Conservation (phyloP, 305 asterid genomes). For the Ajuga reptans region DNA sequence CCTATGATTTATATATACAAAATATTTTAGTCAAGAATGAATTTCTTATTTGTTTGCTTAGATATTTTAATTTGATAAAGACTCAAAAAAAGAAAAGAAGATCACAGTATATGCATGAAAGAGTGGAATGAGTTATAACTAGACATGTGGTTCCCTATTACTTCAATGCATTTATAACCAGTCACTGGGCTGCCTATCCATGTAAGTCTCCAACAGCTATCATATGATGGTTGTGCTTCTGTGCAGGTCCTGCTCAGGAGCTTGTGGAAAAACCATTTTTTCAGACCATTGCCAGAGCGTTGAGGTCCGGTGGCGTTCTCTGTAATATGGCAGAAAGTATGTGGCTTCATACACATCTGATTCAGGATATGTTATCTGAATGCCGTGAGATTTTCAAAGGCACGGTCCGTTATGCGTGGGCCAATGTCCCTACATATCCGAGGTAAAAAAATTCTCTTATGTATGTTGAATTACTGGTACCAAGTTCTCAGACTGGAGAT, state of each 20-base stretch:
- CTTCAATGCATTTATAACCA: neutral
- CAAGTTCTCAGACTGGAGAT: neutral
- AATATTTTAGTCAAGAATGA: neutral
- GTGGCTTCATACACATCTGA: constrained; percentile 98
- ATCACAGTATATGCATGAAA: neutral
- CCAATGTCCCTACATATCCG: constrained; percentile 93
- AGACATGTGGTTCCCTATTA: neutral
- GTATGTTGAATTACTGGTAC: neutral
- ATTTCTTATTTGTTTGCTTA: neutral
- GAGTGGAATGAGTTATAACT: neutral
- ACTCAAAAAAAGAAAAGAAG: neutral
- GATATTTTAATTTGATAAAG: neutral
- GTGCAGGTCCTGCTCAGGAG: constrained; percentile 85
- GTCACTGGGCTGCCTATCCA: neutral
- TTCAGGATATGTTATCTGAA: constrained; percentile 68
- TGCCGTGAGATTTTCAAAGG: constrained; percentile 77
- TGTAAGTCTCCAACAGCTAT: neutral
- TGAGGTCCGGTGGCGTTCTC: constrained; percentile 88
- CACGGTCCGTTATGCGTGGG: constrained; percentile 86
- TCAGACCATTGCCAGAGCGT: constrained; percentile 67
- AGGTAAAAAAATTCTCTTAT: constrained; percentile 37
- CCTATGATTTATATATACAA: neutral
- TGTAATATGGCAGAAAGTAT: constrained; percentile 98
- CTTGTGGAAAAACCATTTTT: constrained; percentile 92
- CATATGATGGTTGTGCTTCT: neutral